phyloP scores from a whole-genome alignment of 768 basidiomycete species.

The Suillus lakei region DNA sequence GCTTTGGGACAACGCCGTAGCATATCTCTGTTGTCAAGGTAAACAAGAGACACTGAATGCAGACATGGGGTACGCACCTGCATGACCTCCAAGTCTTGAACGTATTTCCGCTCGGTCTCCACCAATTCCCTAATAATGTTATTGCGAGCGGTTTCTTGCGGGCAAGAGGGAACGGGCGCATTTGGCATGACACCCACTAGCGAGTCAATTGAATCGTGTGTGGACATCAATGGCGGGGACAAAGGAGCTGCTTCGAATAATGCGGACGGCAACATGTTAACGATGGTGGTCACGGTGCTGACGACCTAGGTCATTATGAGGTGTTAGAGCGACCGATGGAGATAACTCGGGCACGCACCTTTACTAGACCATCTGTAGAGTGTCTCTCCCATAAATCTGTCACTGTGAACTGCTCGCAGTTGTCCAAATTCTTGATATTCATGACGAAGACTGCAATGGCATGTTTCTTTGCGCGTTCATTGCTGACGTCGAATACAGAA shows the following conservation, averaged over 20 bases:
- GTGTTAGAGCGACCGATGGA: slow-evolving; percentile 6
- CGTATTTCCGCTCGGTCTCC: slow-evolving; percentile 95
- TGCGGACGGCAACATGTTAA: slow-evolving; percentile 72
- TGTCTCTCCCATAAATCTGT: slow-evolving; percentile 90
- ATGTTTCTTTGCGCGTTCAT: slow-evolving; percentile 87
- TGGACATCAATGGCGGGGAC: slow-evolving; percentile 57
- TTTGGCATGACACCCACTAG: slow-evolving; percentile 49
- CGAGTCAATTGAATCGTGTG: slow-evolving; percentile 66
- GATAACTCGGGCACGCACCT: slow-evolving; percentile 56
- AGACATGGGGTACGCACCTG: slow-evolving; percentile 61
- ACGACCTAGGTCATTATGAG: slow-evolving; percentile 63
- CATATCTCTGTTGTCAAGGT: slow-evolving; percentile 72
- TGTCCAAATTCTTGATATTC: slow-evolving; percentile 73
- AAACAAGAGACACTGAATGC: slow-evolving; percentile 16
- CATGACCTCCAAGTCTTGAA: slow-evolving; percentile 95
- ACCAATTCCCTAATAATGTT: slow-evolving; percentile 89
- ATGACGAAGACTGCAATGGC: slow-evolving; percentile 92
- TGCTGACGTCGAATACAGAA: slow-evolving; percentile 64
- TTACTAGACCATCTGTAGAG: slow-evolving; percentile 93
- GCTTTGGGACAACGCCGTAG: slow-evolving; percentile 78
- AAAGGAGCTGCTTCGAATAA: slow-evolving; percentile 68
- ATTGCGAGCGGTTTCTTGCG: slow-evolving; percentile 69
- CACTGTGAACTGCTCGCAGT: slow-evolving; percentile 85
- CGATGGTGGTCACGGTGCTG: slow-evolving; percentile 84
- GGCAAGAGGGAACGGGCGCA: slow-evolving; percentile 49